phyloP scores from a whole-genome alignment of 2,329 filamentous ascomycete species.

The Colletotrichum sp. region DNA sequence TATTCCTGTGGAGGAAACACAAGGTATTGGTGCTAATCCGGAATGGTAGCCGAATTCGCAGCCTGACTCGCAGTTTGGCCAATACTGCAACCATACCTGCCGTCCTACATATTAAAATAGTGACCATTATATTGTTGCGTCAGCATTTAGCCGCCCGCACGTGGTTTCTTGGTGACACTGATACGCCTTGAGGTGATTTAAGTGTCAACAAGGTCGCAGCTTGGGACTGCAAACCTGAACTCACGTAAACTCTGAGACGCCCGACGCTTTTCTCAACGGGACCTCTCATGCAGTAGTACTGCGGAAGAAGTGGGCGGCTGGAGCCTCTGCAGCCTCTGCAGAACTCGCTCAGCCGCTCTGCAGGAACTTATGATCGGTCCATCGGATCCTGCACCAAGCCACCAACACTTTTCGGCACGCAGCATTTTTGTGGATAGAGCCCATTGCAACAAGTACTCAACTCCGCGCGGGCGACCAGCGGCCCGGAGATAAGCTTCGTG shows the following conservation, averaged over 20 bases:
- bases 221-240: not conserved
- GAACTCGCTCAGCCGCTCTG: not conserved
- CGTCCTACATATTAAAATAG: constrained; percentile 9
- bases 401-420: not conserved
- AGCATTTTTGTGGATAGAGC: not conserved
- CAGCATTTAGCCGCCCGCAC: not conserved
- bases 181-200: not conserved
- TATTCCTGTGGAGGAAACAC: not conserved
- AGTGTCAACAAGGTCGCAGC: not conserved
- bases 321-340: not conserved
- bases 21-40: not conserved
- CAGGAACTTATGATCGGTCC: not conserved
- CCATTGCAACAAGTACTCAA: not conserved
- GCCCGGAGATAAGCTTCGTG: not conserved
- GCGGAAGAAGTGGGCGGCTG: not conserved
- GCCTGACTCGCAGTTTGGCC: constrained; percentile 3
- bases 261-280: not conserved
- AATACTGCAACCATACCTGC: constrained; percentile 1
- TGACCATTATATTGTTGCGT: not conserved
- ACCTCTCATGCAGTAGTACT: not conserved
- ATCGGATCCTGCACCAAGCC: not conserved
- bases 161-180: not conserved
- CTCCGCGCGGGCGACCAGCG: not conserved
- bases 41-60: not conserved
- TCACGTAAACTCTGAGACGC: not conserved